Base-by-base conservation (phyloP, 352 stramenopile species). In the Phytophthora sojae region DNA sequence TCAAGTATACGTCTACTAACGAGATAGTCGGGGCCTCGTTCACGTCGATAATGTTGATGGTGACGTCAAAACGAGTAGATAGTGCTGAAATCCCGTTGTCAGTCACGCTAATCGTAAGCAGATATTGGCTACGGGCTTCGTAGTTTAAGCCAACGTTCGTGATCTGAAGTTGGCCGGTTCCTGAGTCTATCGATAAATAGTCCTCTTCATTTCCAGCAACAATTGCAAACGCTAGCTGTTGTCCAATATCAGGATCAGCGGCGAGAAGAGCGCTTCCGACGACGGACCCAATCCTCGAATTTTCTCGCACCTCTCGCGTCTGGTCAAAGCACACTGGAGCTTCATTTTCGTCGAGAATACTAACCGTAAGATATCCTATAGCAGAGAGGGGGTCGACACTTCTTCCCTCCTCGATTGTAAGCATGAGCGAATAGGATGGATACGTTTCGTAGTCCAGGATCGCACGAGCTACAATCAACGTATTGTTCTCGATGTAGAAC, bases 281-380 rank as follows among this genome's bases (percentile, higher is more conserved):
- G 8, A 17, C 5, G 51, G 57, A 67, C 37, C 63, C 64, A 63
- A 51, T 57, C 6, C 54, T 64, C 50, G 50, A 52, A 45, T 79
- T 77, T 61, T 82, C 75, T 7, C 39, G 57, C 26, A 77, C 37
- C 39, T 45, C 44, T 30, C 64, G 63, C 5, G 11, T 70, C 19
- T 82, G 75, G n/a, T 69, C 58, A 15, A 1, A 35, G 15, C 57
- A 69, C 6, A 72, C 47, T 21, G 75, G 75, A 14, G 55, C 49
- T 21, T 82, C 75, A 37, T 82, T 82, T 39, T 59, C 61, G 32
- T 82, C 60, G 3, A 71, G 12, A 9, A 79, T 30, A 23, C 21
- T 53, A 49, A 82, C 45, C 17, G 44, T 47, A 25, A 69, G 17
- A n/a, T 66, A 54, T 15, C 17, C 59, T 15, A 60, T 52, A 12